Evolutionary conservation across 1,284 basidiomycete species (phyloP), one percentile per base, ranked within the genome.

Genomic region (Tylopilus sp.): DNA sequence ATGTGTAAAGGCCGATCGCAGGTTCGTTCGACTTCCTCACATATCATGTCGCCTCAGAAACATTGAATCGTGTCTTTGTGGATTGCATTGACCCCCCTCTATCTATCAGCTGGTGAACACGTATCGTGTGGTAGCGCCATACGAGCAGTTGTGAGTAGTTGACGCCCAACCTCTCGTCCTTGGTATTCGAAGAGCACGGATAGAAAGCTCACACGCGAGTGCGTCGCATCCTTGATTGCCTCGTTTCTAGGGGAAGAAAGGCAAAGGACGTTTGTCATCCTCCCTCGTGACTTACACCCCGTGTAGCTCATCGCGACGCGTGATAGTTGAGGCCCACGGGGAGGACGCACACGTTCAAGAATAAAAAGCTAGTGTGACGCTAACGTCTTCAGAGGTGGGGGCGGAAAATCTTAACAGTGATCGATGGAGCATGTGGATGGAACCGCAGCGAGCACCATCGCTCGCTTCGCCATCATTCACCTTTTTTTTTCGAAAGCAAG

Each of bases 1-100:
- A 48, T 6, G 35, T 36, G n/a, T 52, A 56, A 9, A 56, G 43
- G 43, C 26, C 9, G 20, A 53, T 50, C 9, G 50, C 58, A 41
- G 14, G 21, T 21, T 43, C 50, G 33, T 57, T 50, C 12, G 50
- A 58, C 45, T 40, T 49, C 17, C 42, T 41, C 1, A 51, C 44
- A 15, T 52, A n/a, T 20, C 44, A 24, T 18, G 50, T 51, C 14
- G 51, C 44, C 21, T 53, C 24, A 7, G 46, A 48, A 17, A 26
- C 44, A 30, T 42, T n/a, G 33, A 44, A 54, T 14, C 4, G 9
- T 12, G 33, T 24, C 21, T 40, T 50, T 21, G 52, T 31, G 18
- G 51, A 37, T 26, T 42, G 46, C n/a, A 55, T 48, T 52, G 31
- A 17, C 14, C 29, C n/a, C n/a, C n/a, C n/a, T n/a, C n/a, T n/a